Percentiles rank a stretch among this genome's conserved stretches.
Conservation (phyloP, 805 yeast species). For the Phaffomyces opuntiae region DNA sequence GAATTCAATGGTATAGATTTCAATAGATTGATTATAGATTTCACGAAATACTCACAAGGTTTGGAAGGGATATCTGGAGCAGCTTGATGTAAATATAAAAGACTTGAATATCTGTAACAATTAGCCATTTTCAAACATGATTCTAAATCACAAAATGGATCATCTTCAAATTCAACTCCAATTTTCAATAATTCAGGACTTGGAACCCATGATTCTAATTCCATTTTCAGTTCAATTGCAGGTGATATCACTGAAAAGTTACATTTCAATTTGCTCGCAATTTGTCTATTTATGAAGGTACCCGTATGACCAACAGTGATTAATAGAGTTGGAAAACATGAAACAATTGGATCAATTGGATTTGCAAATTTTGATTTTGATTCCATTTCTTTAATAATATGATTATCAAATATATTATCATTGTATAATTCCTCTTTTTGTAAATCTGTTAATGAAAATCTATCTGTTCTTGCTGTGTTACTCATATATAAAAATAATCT, state of each 20-base stretch:
- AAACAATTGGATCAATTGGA: not conserved
- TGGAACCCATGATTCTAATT: not conserved
- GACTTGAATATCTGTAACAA: not conserved
- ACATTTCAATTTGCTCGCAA: not conserved
- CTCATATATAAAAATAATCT: not conserved
- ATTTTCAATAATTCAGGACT: not conserved
- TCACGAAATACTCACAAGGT: not conserved
- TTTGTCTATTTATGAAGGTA: not conserved
- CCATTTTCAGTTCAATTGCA: not conserved
- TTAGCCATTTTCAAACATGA: not conserved
- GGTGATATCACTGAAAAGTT: not conserved
- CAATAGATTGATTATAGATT: not conserved
- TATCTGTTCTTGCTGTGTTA: not conserved
- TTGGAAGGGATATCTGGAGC: not conserved
- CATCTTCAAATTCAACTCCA: not conserved
- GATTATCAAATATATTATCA: not conserved
- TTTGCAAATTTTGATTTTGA: not conserved
- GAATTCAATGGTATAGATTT: not conserved
- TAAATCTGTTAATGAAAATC: not conserved
- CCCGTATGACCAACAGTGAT: not conserved
- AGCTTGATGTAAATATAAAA: not conserved
- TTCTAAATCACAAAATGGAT: conserved; percentile 2
- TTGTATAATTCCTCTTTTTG: not conserved
- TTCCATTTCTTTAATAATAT: not conserved
- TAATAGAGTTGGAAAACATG: not conserved